Conservation (phyloP, 768 basidiomycete species). For the Ephemerocybe angulata region DNA sequence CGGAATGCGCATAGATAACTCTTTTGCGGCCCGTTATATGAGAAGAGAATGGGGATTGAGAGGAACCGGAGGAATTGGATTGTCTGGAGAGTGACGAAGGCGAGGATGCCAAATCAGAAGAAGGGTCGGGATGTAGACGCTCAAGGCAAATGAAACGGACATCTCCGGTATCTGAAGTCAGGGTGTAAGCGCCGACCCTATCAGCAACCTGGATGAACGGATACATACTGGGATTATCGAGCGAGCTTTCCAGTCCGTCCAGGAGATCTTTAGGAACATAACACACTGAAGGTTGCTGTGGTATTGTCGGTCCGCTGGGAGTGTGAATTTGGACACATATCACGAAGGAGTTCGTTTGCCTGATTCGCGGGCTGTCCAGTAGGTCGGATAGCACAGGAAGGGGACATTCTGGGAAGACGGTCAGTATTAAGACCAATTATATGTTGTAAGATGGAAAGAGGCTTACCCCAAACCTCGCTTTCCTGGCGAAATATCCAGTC, state of each 20-base stretch:
- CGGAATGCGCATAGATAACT: constrained; percentile 73
- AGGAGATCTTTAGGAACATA: constrained; percentile 65
- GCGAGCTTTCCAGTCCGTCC: constrained; percentile 63
- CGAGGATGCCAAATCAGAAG: constrained; percentile 13
- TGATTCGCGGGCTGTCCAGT: constrained; percentile 55
- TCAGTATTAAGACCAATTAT: background rate
- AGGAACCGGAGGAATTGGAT: constrained; percentile 41
- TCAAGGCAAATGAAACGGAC: constrained; percentile 75
- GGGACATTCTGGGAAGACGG: constrained; percentile 48
- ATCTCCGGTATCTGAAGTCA: constrained; percentile 61
- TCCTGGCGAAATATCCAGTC: constrained; percentile 70
- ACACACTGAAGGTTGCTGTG: constrained; percentile 61
- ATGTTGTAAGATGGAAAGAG: background rate
- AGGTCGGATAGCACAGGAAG: constrained; percentile 61
- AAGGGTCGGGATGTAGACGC: constrained; percentile 28
- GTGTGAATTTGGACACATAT: constrained; percentile 74
- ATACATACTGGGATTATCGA: constrained; percentile 66
- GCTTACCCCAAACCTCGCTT: constrained; percentile 71
- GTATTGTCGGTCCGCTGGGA: constrained; percentile 53
- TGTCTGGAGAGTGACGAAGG: constrained; percentile 21
- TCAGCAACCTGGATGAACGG: background rate
- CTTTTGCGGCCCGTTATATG: constrained; percentile 63
- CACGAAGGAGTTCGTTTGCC: constrained; percentile 62
- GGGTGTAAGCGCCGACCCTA: background rate
- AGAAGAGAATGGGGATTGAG: constrained; percentile 37